Base-by-base conservation (phyloP, 1,139 yeast species). In the Nadsonia starkeyi-henricii region DNA sequence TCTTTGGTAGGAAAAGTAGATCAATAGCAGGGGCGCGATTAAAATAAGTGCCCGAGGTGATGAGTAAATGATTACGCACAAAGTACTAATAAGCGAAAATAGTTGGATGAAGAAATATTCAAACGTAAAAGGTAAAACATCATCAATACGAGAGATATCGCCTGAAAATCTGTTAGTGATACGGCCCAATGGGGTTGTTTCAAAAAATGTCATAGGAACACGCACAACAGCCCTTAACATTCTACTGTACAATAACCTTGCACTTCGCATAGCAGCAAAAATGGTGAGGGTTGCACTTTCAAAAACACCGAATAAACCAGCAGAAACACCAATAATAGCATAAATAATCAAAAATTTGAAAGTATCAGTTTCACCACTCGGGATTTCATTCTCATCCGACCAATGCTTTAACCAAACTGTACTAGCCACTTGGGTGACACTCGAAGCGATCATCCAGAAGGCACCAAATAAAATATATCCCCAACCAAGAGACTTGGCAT, bases 141-240 rank as follows among this genome's bases (percentile, higher is more conserved):
- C 83, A 60, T 84, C 93, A 51, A 83, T 67, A 47, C 75, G 74
- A 51, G 73, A 74, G 58, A 85, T 72, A 61, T 85, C 95, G 53
- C 81, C 75, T 18, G 89, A 78, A 58, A 85, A 85, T 53, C 91
- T 68, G 60, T 82, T 82, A 58, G 82, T 65, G 46, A 82, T 74
- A 54, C 89, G 70, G 3, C 91, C 88, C 54, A 79, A 65, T 5
- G 88, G 88, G 0, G 85, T 79, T 1, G 79, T 72, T 57, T 81
- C 88, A 55, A 80, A 69, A 56, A 71, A 81, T 1, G 78, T 62
- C 83, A 79, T 78, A 37, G 88, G 95, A 49, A 81, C 84, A 55
- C 88, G 75, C 54, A 89, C 68, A 13, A 91, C 93, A 54, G 85
- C 71, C 43, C 68, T 67, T 1, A 94, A 81, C 97, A 93, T 89